phyloP scores from a whole-genome alignment of 2,329 filamentous ascomycete genomes.

The Colletotrichum brevisporum region DNA sequence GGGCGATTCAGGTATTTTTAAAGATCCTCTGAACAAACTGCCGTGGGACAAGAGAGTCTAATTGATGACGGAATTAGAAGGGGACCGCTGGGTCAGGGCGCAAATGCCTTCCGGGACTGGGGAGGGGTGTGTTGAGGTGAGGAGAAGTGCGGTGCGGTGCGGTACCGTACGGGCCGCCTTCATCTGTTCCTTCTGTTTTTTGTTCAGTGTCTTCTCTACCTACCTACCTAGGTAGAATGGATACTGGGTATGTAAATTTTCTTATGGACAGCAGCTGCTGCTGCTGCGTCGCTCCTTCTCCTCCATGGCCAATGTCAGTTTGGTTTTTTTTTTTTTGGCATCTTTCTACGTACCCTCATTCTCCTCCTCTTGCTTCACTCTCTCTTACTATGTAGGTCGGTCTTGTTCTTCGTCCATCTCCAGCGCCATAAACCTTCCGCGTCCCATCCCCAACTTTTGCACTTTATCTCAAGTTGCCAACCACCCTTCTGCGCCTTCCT shows the following conservation, averaged over 20 bases:
- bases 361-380: no score
- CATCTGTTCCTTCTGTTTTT: no score
- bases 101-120: slow-evolving; percentile 6
- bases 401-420: not conserved
- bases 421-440: slow-evolving; percentile 1
- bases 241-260: no score
- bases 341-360: no score
- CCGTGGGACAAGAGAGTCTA: slow-evolving; percentile 25
- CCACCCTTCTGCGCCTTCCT: slow-evolving; percentile 1
- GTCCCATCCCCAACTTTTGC: not conserved
- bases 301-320: no score
- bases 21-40: slow-evolving; percentile 4
- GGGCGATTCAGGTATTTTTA: slow-evolving; percentile 10
- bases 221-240: no score
- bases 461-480: slow-evolving; percentile 3
- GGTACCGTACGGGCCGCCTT: no score
- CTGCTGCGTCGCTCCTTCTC: no score
- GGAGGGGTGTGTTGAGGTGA: not conserved
- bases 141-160: not conserved
- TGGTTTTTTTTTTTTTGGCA: no score
- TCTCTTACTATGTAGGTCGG: not conserved
- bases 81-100: slow-evolving; percentile 15
- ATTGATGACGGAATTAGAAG: slow-evolving; percentile 35
- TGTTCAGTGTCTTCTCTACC: no score
- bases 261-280: no score